Evolutionary conservation across 805 yeast species (phyloP), one percentile per base, ranked within the genome.

Genomic region (Saturnispora serradocipensis): DNA sequence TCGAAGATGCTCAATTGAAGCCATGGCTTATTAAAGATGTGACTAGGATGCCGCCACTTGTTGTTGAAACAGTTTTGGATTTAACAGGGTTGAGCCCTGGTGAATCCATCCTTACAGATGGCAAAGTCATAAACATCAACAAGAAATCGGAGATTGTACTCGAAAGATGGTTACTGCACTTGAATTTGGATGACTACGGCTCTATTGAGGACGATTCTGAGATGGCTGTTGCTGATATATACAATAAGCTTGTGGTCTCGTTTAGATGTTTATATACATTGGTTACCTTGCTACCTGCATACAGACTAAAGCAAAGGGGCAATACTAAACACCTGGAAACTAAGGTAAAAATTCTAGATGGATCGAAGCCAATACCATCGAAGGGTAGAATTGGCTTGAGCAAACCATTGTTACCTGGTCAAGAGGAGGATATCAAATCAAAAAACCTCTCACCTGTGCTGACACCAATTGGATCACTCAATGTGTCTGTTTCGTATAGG

Each of bases 91-190:
- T 66, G 43, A 53, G 54, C 34, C 45, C 58, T 13, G 53, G 57
- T n/a, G 62, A 61, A 43, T 53, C 61, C 7, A 55, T 66, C 16
- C 45, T 59, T 45, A 45, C 65, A 5, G 60, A 61, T 28, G 62
- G 58, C 24, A 70, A 76, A 9, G 82, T 82, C 11, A 72, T 84
- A 9, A 78, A 74, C 53, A 84, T 84, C 13, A 72, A 76, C 3
- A 80, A 77, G 60, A 85, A 85, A 60, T 74, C 80, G 16, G 98
- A 91, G 66, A 78, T 93, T n/a, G 97, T 93, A 2, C 69, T 93
- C 52, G 99, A 93, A 62, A 75, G 99, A 53, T 93, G 99, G 99
- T 72, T 88, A 24, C 69, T 93, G 34, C 96, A 90, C 64, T 77
- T 90, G 54, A 90, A 85, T 60, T 67, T 77, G 16, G 70, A 68